Evolutionary conservation across 306 rosid species (phyloP).

Genomic region (Quercus wislizeni): DNA sequence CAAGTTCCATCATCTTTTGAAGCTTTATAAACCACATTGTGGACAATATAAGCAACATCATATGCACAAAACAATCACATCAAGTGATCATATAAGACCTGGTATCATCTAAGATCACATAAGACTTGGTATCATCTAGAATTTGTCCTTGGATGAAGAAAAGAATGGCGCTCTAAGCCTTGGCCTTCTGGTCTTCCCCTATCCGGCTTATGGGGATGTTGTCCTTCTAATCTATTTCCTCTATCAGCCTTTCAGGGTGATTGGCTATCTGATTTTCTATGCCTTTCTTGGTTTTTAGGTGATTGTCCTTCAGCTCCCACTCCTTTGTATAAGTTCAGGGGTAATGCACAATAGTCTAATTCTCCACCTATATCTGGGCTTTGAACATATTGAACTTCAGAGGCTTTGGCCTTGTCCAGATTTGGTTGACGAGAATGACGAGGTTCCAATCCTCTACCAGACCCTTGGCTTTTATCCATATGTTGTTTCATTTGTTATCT

Average conservation of each 20-base stretch:
- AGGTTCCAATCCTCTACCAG: constrained; percentile 40
- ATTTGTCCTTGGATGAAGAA: too few relatives aligned
- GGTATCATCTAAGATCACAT: too few relatives aligned
- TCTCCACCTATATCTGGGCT: constrained; percentile 35
- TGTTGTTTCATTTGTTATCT: constrained; percentile 57
- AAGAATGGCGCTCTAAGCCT: constrained; percentile 27
- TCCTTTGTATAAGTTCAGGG: constrained; percentile 26
- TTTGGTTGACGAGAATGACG: constrained; percentile 15
- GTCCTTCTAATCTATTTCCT: constrained; percentile 37
- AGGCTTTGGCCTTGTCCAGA: constrained; percentile 28
- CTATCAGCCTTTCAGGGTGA: constrained; percentile 36
- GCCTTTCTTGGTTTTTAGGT: constrained; percentile 34
- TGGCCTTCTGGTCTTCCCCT: constrained; percentile 65
- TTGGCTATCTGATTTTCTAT: constrained; percentile 53
- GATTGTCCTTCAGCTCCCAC: constrained; percentile 41
- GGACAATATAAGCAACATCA: constrained; percentile 26
- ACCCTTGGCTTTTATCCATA: constrained; percentile 45
- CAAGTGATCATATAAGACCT: not conserved
- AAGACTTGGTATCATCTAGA: too few relatives aligned
- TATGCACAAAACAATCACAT: constrained; percentile 13
- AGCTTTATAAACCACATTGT: constrained; percentile 14
- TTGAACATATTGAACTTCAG: constrained; percentile 23
- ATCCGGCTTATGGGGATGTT: constrained; percentile 34
- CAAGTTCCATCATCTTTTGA: constrained; percentile 22
- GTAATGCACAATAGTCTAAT: constrained; percentile 26